Percentiles rank a stretch among this genome's conserved stretches.
Conservation (phyloP, 2,329 filamentous ascomycete genomes). For the Delphinella strobiligena region DNA sequence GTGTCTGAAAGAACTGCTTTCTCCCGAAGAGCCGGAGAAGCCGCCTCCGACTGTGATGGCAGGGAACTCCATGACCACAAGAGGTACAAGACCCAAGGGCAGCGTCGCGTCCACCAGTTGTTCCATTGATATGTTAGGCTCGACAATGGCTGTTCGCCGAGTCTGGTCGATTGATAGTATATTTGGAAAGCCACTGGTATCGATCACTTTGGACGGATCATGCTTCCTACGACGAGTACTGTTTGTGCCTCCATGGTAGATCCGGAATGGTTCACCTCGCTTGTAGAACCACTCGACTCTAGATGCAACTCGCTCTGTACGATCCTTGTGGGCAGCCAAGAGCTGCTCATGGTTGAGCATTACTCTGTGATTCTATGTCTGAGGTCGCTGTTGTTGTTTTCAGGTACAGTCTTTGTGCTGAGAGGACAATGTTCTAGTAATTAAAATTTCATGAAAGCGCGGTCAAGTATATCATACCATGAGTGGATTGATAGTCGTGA, state of each 20-base stretch:
- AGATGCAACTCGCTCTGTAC: constrained; percentile 18
- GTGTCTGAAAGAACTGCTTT: constrained; percentile 54
- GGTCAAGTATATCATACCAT: too few species aligned
- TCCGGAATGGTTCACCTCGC: constrained; percentile 37
- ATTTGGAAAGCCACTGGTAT: constrained; percentile 37
- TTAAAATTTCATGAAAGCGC: too few species aligned
- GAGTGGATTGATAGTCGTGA: too few species aligned
- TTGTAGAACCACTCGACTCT: constrained; percentile 34
- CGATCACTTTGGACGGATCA: constrained; percentile 30
- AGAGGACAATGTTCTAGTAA: too few species aligned
- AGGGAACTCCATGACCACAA: constrained; percentile 60
- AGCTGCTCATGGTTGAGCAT: too few species aligned
- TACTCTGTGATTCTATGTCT: too few species aligned
- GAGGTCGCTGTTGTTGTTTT: too few species aligned
- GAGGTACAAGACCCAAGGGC: constrained; percentile 43
- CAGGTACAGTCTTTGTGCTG: too few species aligned
- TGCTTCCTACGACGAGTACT: constrained; percentile 33
- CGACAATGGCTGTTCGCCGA: constrained; percentile 40
- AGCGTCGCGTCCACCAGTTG: constrained; percentile 46
- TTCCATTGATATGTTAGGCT: constrained; percentile 61
- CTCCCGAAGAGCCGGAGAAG: constrained; percentile 53
- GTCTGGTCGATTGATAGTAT: constrained; percentile 32
- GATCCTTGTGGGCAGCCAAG: constrained; percentile 10
- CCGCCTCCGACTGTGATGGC: constrained; percentile 58
- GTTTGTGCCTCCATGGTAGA: constrained; percentile 46